A percentile compares a stretch with the other conserved stretches of the same genome.
These are phyloP conservation scores for Elsinoe necatrix DNA, from an alignment of 2,329 filamentous ascomycete genomes.

Conservation along the genomic window DNA sequence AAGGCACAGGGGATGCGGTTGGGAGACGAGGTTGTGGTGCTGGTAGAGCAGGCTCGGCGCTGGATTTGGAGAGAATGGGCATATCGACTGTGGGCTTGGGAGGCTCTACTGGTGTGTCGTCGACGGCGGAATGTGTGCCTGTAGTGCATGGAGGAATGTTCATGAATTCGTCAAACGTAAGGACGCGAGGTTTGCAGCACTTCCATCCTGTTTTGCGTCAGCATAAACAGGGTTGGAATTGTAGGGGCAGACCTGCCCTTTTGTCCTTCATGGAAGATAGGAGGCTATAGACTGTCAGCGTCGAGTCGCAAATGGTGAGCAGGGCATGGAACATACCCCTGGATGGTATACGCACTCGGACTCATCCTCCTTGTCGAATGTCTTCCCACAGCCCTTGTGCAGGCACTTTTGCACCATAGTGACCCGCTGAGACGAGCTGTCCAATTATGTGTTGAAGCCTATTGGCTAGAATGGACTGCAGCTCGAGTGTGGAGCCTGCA, in stretches of 20 bases:
- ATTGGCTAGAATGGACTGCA: background rate
- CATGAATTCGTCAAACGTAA: constrained; percentile 98
- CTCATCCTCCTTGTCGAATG: constrained; percentile 72
- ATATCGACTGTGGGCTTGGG: constrained; percentile 20
- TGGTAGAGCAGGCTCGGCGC: constrained; percentile 13
- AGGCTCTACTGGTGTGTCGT: constrained; percentile 49
- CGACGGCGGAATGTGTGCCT: constrained; percentile 84
- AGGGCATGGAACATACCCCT: constrained; percentile 36
- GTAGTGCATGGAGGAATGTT: constrained; percentile 83
- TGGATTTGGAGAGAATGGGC: background rate
- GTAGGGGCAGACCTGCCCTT: constrained; percentile 59
- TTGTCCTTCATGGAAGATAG: constrained; percentile 94
- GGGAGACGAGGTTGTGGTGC: constrained; percentile 22
- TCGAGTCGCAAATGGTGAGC: background rate
- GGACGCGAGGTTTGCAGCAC: constrained; percentile 93
- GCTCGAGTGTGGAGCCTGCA: too few relatives aligned
- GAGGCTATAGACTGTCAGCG: constrained; percentile 31
- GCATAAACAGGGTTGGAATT: background rate
- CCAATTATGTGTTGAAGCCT: background rate
- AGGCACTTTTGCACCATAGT: constrained; percentile 78
- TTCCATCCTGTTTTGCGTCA: constrained; percentile 68
- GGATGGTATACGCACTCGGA: constrained; percentile 78
- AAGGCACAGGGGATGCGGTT: background rate
- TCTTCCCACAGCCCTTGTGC: constrained; percentile 90
- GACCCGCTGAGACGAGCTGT: background rate